Percentiles rank a stretch among this genome's conserved stretches.
phyloP scores from a whole-genome alignment of 1,284 basidiomycete species.

The Ganoderma lucidum region DNA sequence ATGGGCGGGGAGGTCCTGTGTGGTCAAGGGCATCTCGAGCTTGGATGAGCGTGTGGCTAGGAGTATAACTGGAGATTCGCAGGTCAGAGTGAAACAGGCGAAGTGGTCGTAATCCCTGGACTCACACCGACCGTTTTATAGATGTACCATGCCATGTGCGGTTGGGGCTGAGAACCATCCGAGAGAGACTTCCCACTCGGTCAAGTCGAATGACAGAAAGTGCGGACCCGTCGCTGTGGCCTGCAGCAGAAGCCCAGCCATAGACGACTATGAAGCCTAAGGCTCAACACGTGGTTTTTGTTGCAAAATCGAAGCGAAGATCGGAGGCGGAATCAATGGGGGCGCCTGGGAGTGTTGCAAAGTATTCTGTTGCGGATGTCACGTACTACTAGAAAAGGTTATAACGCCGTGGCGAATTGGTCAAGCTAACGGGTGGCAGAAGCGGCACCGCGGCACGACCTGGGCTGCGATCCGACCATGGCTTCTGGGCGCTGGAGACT shows the following conservation, averaged over 20 bases:
- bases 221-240: background rate
- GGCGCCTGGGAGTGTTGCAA: too few species aligned
- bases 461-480: too few species aligned
- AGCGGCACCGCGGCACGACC: too few species aligned
- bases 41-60: background rate
- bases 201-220: background rate
- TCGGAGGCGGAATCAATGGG: too few species aligned
- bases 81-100: background rate
- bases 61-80: background rate
- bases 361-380: too few species aligned
- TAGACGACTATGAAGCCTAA: too few species aligned
- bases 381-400: too few species aligned
- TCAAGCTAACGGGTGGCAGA: too few species aligned
- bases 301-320: too few species aligned
- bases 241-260: background rate
- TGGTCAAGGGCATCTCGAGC: conserved; percentile 23
- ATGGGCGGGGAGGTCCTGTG: conserved; percentile 25
- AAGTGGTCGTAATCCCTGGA: background rate
- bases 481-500: too few species aligned
- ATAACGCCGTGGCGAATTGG: too few species aligned
- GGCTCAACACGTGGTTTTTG: too few species aligned
- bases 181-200: background rate
- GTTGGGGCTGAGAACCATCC: background rate
- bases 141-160: background rate
- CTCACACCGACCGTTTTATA: background rate